A percentile compares a stretch with the other conserved stretches of the same genome.
These are phyloP conservation scores for Hibiscus trionum DNA, from an alignment of 345 rosid species.

Conservation along the genomic window DNA sequence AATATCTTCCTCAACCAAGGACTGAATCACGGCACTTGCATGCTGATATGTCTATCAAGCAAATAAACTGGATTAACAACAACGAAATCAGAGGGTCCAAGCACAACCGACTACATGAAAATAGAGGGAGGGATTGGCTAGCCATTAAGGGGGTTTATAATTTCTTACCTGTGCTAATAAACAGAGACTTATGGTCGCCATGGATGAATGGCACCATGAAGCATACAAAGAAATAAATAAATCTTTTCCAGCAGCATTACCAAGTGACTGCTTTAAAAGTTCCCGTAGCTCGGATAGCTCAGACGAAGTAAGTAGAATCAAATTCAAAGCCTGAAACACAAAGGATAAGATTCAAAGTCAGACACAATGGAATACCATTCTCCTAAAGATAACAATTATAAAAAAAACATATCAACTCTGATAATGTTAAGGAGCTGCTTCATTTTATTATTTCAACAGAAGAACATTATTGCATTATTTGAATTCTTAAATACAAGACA, in stretches of 20 bases:
- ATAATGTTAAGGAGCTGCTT: neutral
- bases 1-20: conserved; percentile 90
- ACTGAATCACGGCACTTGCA: conserved; percentile 86
- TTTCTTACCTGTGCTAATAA: conserved; percentile 76
- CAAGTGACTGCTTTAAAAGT: conserved; percentile 77
- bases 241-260: conserved; percentile 69
- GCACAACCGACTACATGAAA: neutral
- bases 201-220: conserved; percentile 98
- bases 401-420: neutral
- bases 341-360: neutral
- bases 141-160: neutral
- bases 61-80: conserved; percentile 5
- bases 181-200: conserved; percentile 98
- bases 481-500: conserved; percentile 14
- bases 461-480: neutral
- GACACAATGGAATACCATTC: neutral
- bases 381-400: neutral
- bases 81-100: conserved; percentile 1
- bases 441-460: neutral
- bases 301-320: conserved; percentile 92
- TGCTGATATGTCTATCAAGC: conserved; percentile 81
- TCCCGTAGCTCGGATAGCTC: conserved; percentile 74
- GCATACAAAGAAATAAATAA: conserved; percentile 79
- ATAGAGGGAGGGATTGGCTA: neutral
- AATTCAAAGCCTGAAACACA: conserved; percentile 74